Evolutionary conservation across 176 grass and related monocot species (phyloP), one percentile per base, ranked within the genome.

Genomic region (Ampelocalamus luodianensis): DNA sequence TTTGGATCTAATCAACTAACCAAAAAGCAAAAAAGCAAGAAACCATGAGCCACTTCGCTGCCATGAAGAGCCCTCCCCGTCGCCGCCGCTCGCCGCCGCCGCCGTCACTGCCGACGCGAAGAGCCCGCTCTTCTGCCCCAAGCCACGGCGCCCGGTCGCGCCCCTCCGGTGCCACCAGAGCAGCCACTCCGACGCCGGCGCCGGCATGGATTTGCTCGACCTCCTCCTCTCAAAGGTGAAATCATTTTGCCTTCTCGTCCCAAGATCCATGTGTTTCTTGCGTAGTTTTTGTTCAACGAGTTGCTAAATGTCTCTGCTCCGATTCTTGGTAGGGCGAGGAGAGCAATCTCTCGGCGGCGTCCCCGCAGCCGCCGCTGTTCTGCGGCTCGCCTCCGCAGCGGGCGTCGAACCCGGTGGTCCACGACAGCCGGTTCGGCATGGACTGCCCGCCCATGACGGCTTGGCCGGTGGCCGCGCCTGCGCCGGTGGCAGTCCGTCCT

Each of bases 311-410:
- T 15, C 23, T 22, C 4, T 53, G 7, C 39, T 72, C 14, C 6
- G 9, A 18, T 53, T 23, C 10, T 73, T 71, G 43, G 71, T 79
- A 92, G 95, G 93, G 82, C 11, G 95, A 90, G 22, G 95, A 95
- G 38, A 90, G 77, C 68, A 83, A 66, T 15, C 74, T 85, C 0
- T 79, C 76, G 22, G 84, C 89, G 0, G 87, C 92, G 22, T 97
- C 94, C 23, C 90, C 92, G 11, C 87, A 80, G 81, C 87, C 87
- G 20, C 91, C 95, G 65, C 85, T 93, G 72, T 95, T 98, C 81
- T 93, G 90, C 53, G 96, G 96, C 43, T 98, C 96, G 71, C 96
- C 96, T 15, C 96, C 96, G 37, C 83, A 85, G 55, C 93, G 96
- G 24, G 85, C 85, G 1, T 76, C 96, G 44, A 98, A 98, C 46